These are phyloP conservation scores for Daldinia grandis DNA, from an alignment of 495 filamentous ascomycete species.

Conservation along the genomic window DNA sequence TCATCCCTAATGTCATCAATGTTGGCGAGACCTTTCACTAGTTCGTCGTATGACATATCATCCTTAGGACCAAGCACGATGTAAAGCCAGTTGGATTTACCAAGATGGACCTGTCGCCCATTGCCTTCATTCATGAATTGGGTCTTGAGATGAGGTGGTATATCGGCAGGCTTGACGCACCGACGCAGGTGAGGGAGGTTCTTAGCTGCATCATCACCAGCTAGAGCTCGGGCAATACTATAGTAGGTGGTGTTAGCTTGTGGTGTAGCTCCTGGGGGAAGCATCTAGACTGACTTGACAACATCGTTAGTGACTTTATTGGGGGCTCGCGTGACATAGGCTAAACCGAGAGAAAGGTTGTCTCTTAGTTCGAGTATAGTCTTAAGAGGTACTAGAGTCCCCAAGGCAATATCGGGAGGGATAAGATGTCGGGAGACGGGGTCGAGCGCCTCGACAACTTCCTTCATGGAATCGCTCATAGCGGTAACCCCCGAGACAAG, in stretches of 20 bases:
- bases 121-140: slow-evolving; percentile 58
- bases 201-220: slow-evolving; percentile 52
- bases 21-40: slow-evolving; percentile 45
- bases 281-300: slow-evolving; percentile 56
- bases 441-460: slow-evolving; percentile 47
- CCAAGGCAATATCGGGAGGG: slow-evolving; percentile 36
- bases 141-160: slow-evolving; percentile 64
- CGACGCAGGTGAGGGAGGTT: slow-evolving; percentile 82
- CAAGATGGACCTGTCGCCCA: slow-evolving; percentile 55
- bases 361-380: slow-evolving; percentile 63
- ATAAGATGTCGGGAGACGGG: slow-evolving; percentile 42
- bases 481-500: slow-evolving; percentile 40
- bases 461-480: slow-evolving; percentile 47
- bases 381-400: slow-evolving; percentile 62
- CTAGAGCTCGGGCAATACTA: slow-evolving; percentile 37
- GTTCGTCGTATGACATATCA: slow-evolving; percentile 51
- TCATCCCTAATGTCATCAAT: slow-evolving; percentile 53
- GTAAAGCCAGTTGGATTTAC: slow-evolving; percentile 58
- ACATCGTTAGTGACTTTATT: slow-evolving; percentile 61
- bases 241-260: slow-evolving; percentile 21
- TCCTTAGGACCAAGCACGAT: slow-evolving; percentile 56
- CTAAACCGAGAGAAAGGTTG: slow-evolving; percentile 54
- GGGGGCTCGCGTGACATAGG: slow-evolving; percentile 63
- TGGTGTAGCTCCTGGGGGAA: background rate
- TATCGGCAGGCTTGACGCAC: slow-evolving; percentile 74